Evolutionary conservation across 805 yeast species (phyloP).

Genomic region (Ogataea methanolica): DNA sequence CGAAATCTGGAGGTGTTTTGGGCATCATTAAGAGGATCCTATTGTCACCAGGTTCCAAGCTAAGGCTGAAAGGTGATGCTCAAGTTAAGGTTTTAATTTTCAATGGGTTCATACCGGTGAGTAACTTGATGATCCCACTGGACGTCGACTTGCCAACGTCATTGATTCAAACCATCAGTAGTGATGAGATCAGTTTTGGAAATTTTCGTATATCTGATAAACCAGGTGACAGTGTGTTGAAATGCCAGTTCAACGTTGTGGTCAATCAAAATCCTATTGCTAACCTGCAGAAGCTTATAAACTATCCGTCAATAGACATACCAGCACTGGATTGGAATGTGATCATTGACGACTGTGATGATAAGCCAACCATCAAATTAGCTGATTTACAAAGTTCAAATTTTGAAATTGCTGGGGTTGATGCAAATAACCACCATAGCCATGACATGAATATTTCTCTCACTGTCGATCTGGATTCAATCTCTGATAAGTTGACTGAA

Average conservation of each 20-base stretch:
- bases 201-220: conserved; percentile 21
- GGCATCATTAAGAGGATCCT: conserved; percentile 30
- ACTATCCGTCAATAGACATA: conserved; percentile 16
- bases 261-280: conserved; percentile 13
- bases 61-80: conserved; percentile 33
- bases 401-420: conserved; percentile 6
- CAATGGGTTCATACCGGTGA: conserved; percentile 31
- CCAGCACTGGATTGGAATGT: conserved; percentile 36
- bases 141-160: conserved; percentile 26
- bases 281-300: conserved; percentile 6
- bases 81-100: conserved; percentile 26
- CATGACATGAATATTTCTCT: conserved; percentile 10
- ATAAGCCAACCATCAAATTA: conserved; percentile 24
- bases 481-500: conserved; percentile 5
- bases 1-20: conserved; percentile 29
- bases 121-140: conserved; percentile 27
- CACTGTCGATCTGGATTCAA: conserved; percentile 6
- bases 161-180: conserved; percentile 15
- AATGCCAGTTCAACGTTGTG: conserved; percentile 17
- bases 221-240: conserved; percentile 16
- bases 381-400: conserved; percentile 18
- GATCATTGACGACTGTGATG: conserved; percentile 33
- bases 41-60: conserved; percentile 25
- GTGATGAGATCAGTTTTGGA: conserved; percentile 19
- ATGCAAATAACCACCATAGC: background rate